Percentiles rank a stretch among this genome's conserved stretches.
Evolutionary conservation across 495 filamentous ascomycete species (phyloP).

Genomic region (Cenococcum geophilum): DNA sequence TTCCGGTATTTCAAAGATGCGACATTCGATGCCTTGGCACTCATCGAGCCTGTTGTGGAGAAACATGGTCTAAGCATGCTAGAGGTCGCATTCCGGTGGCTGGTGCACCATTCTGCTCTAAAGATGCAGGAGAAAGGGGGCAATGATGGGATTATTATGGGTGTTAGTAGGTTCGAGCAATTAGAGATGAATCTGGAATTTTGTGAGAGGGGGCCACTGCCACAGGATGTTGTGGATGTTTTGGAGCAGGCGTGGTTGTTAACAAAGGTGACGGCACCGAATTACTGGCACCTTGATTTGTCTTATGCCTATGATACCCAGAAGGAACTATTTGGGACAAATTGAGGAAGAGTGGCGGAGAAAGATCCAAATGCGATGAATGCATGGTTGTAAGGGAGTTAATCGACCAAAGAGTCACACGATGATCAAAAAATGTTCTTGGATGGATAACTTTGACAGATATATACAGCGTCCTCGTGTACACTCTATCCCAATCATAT

Average conservation of each 20-base stretch:
- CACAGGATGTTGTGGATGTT: conserved; percentile 70
- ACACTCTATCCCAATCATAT: too few species aligned
- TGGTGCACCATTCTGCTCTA: conserved; percentile 68
- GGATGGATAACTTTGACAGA: too few species aligned
- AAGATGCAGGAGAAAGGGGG: conserved; percentile 50
- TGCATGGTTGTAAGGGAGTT: too few species aligned
- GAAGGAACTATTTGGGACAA: conserved; percentile 51
- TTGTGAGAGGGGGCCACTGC: conserved; percentile 77
- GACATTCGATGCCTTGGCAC: conserved; percentile 66
- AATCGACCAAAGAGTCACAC: too few species aligned
- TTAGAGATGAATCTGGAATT: conserved; percentile 68
- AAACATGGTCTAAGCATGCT: conserved; percentile 70
- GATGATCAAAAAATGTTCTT: too few species aligned
- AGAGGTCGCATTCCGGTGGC: conserved; percentile 81
- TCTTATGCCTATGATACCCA: conserved; percentile 68
- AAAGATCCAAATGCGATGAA: background rate
- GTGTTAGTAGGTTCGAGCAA: conserved; percentile 68
- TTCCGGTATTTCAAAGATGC: conserved; percentile 71
- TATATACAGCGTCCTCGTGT: too few species aligned
- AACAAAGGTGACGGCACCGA: conserved; percentile 55
- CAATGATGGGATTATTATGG: conserved; percentile 73
- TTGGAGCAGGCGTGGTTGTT: conserved; percentile 68
- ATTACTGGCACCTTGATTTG: conserved; percentile 64
- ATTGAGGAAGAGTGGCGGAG: background rate
- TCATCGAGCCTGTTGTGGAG: conserved; percentile 64